Conservation (phyloP, 768 basidiomycete genomes). For the Phaeotremella fagi region DNA sequence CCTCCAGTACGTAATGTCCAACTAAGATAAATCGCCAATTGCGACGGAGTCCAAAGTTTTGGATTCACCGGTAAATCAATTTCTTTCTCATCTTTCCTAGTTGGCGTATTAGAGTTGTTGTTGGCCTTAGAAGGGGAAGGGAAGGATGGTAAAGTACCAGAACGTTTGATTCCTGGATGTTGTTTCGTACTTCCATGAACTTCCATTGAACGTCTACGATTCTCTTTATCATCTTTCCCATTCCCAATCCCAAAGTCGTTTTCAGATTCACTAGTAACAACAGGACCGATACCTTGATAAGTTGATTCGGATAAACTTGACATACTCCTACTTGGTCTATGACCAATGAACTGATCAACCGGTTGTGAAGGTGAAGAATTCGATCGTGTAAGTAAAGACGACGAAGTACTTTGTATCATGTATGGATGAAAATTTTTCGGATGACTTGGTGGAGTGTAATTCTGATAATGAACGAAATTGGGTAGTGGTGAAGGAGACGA, state of each 20-base stretch:
- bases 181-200: not conserved
- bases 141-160: not conserved
- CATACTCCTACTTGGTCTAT: conserved; percentile 32
- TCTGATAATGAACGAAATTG: not conserved
- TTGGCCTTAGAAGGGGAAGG: not conserved
- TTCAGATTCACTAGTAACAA: not conserved
- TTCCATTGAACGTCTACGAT: not conserved
- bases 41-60: conserved; percentile 33
- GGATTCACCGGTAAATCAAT: conserved; percentile 38
- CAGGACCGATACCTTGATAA: not conserved
- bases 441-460: conserved; percentile 7
- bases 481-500: too few relatives aligned
- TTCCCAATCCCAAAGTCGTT: conserved; percentile 1
- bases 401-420: conserved; percentile 35
- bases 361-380: conserved; percentile 38
- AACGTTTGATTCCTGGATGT: not conserved
- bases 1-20: conserved; percentile 34
- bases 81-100: conserved; percentile 8
- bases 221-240: conserved; percentile 4
- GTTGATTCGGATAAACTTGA: conserved; percentile 3
- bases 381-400: conserved; percentile 36
- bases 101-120: not conserved
- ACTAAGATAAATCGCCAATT: conserved; percentile 32
- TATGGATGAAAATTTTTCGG: conserved; percentile 39
- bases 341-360: conserved; percentile 7